Conservation (phyloP, 2,329 filamentous ascomycete species). For the Calonectria montana region DNA sequence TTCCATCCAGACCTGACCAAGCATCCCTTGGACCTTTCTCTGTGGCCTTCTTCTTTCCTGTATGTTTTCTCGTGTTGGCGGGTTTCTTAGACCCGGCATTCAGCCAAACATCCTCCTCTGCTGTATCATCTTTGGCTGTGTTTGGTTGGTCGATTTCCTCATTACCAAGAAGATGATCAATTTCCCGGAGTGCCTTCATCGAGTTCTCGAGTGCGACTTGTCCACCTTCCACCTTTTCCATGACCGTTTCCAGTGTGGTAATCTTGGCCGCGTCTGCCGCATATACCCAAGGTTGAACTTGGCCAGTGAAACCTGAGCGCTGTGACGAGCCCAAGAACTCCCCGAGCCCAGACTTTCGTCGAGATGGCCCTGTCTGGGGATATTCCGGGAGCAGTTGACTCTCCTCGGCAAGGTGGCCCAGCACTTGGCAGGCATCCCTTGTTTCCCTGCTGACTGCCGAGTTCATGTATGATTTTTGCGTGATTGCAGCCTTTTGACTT, state of each 20-base stretch:
- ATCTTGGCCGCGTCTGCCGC: slow-evolving; percentile 72
- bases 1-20: slow-evolving; percentile 65
- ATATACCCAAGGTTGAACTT: slow-evolving; percentile 68
- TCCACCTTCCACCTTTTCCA: slow-evolving; percentile 70
- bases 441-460: slow-evolving; percentile 61
- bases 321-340: slow-evolving; percentile 54
- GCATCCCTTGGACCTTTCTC: slow-evolving; percentile 51
- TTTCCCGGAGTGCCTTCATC: slow-evolving; percentile 60
- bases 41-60: slow-evolving; percentile 37
- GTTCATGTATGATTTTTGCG: slow-evolving; percentile 69
- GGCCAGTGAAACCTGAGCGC: slow-evolving; percentile 53
- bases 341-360: slow-evolving; percentile 55
- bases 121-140: slow-evolving; percentile 33
- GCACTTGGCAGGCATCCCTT: slow-evolving; percentile 60
- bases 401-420: slow-evolving; percentile 69
- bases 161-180: slow-evolving; percentile 60
- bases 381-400: slow-evolving; percentile 70
- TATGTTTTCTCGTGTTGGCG: slow-evolving; percentile 39
- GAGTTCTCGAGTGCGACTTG: slow-evolving; percentile 66
- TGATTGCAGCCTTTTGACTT: slow-evolving; percentile 67
- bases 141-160: slow-evolving; percentile 40
- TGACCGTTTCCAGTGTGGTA: slow-evolving; percentile 66
- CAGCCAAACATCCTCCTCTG: slow-evolving; percentile 51
- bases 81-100: slow-evolving; percentile 41
- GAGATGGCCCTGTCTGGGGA: slow-evolving; percentile 53